Evolutionary conservation across 2,329 filamentous ascomycete genomes (phyloP), one percentile per base, ranked within the genome.

Genomic region (Aspergillus arachidicola): DNA sequence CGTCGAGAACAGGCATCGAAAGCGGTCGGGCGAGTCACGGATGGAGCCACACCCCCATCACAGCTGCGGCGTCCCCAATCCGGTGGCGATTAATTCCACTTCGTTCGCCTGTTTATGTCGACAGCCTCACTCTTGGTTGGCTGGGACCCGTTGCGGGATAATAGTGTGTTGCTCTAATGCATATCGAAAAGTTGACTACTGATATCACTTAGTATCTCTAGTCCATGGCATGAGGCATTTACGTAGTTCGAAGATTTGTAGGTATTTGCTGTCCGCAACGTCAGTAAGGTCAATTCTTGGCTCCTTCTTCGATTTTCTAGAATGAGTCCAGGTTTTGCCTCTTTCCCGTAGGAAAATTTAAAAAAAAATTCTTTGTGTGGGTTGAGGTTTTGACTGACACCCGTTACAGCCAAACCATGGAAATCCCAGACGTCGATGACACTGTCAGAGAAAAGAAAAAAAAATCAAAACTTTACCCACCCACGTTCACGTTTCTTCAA

Each of bases 1-100:
- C 69, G 59, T 73, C 73, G 65, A 72, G 74, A 76, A 76, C 66
- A 68, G 64, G 58, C 60, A 60, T 64, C 61, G 60, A 63, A 61
- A 56, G 57, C 59, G 36, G 59, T 43, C 50, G 41, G 51, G n/a
- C 53, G 51, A 54, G 30, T 54, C 51, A 36, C 51, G 30, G 23
- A n/a, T 58, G 45, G 34, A 43, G 30, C 55, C 55, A 41, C 56
- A 54, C 41, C 46, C 55, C 56, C 46, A 59, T 60, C 51, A 36
- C 9, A 54, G 58, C 34, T 45, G 45, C 46, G 21, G 46, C 30
- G 30, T 28, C 51, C 32, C 32, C 51, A 55, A 55, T 23, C n/a
- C 51, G 51, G 51, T 55, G 34, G 51, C 51, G 32, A 38, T 36
- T 55, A 55, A 28, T 55, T 55, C 51, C 51, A 55, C 51, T 55